Evolutionary conservation across 495 filamentous ascomycete species (phyloP).

Genomic region (Podospora fimiseda): DNA sequence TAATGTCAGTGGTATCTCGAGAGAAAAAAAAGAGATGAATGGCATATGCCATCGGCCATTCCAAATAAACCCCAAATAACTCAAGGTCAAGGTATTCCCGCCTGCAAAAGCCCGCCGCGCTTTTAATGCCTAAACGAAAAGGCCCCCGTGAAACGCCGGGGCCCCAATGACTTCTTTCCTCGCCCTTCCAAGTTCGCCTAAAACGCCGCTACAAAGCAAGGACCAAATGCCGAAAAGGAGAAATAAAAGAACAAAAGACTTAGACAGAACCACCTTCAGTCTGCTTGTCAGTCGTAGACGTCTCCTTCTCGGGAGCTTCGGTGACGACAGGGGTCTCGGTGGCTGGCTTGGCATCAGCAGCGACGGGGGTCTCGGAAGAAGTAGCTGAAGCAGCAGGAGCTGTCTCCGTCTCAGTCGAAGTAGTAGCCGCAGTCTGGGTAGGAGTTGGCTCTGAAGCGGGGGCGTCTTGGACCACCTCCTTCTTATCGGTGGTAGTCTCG

Average conservation of each 20-base stretch:
- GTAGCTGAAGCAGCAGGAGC: neutral
- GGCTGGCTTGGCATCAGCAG: conserved; percentile 5
- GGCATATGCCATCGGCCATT: too few relatives aligned
- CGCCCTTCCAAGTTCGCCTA: neutral
- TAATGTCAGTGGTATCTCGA: neutral
- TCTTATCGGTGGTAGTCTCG: conserved; percentile 22
- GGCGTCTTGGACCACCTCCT: conserved; percentile 24
- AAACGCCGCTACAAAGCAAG: neutral
- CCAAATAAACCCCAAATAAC: too few relatives aligned
- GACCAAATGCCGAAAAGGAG: neutral
- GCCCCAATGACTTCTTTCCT: neutral
- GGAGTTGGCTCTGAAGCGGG: conserved; percentile 3
- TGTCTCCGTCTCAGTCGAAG: conserved; percentile 11
- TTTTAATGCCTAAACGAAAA: too few relatives aligned
- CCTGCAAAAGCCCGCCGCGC: too few relatives aligned
- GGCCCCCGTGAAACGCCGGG: too few relatives aligned
- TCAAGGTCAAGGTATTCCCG: too few relatives aligned
- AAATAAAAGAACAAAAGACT: neutral
- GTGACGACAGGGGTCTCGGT: conserved; percentile 5
- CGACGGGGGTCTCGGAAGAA: conserved; percentile 2
- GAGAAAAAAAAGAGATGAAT: neutral
- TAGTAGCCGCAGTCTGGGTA: neutral
- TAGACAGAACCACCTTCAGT: neutral
- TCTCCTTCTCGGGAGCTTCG: conserved; percentile 4
- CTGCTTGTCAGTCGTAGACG: conserved; percentile 6